A percentile compares a stretch with the other conserved stretches of the same genome.
Conservation (phyloP, 2,329 filamentous ascomycete genomes). For the Didymella pomorum region DNA sequence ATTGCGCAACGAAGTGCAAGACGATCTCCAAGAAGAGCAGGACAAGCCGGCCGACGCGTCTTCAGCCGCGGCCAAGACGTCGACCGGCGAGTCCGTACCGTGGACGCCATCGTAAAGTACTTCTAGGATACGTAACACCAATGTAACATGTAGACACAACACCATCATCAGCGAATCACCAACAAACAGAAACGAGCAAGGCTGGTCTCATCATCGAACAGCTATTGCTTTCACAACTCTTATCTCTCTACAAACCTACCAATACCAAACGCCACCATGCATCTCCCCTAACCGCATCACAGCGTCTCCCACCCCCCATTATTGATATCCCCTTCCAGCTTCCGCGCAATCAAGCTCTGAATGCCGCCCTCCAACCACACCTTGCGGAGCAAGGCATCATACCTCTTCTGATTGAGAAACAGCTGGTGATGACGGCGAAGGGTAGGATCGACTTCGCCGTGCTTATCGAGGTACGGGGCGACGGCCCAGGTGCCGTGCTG, state of each 20-base stretch:
- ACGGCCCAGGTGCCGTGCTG: slow-evolving; percentile 82
- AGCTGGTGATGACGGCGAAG: slow-evolving; percentile 85
- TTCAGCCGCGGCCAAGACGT: slow-evolving; percentile 7
- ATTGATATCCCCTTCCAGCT: slow-evolving; percentile 93
- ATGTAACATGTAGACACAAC: no score
- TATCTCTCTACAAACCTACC: neutral
- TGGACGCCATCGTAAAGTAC: slow-evolving; percentile 10
- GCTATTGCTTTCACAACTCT: no score
- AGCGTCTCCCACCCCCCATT: slow-evolving; percentile 93
- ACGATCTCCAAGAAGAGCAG: slow-evolving; percentile 3
- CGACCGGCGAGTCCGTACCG: neutral
- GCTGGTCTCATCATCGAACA: no score
- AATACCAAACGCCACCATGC: neutral
- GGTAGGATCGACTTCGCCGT: slow-evolving; percentile 94
- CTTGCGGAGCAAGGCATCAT: slow-evolving; percentile 84
- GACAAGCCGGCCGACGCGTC: neutral
- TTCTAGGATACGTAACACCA: slow-evolving; percentile 10
- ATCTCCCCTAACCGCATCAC: slow-evolving; percentile 28
- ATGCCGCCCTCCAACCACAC: slow-evolving; percentile 88
- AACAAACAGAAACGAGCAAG: no score
- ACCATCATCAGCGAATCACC: no score
- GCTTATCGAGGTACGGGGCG: slow-evolving; percentile 93
- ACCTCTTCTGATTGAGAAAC: slow-evolving; percentile 91
- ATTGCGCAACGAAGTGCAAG: neutral
- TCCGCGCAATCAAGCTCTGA: slow-evolving; percentile 86